These are phyloP conservation scores for Ceratocystis ficicola DNA, from an alignment of 2,329 filamentous ascomycete genomes.

Conservation along the genomic window DNA sequence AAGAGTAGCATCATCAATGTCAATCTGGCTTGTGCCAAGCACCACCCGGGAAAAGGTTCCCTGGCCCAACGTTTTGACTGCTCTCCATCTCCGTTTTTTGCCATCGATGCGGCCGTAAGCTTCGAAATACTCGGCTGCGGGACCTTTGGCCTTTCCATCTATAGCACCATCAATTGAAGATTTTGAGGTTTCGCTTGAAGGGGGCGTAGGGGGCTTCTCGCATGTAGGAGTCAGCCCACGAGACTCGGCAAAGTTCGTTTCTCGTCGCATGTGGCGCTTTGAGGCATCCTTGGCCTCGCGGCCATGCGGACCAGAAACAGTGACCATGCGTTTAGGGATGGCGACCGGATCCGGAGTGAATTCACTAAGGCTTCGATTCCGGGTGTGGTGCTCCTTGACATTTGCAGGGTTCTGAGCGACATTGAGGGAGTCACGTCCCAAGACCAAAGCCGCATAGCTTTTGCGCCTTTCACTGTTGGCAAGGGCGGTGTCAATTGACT, in stretches of 20 bases:
- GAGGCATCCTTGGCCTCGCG: conserved; percentile 31
- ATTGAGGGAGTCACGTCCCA: conserved; percentile 13
- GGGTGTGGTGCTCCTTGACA: conserved; percentile 36
- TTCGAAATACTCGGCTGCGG: conserved; percentile 52
- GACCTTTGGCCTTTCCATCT: conserved; percentile 32
- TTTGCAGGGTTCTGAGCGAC: conserved; percentile 17
- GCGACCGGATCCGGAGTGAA: conserved; percentile 64
- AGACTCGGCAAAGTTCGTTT: conserved; percentile 67
- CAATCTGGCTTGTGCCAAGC: conserved; percentile 68
- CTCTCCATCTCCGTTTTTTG: conserved; percentile 66
- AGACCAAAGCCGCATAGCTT: conserved; percentile 38
- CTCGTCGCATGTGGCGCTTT: conserved; percentile 49
- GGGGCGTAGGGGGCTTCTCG: conserved; percentile 64
- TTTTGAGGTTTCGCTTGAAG: conserved; percentile 59
- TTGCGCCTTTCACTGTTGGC: conserved; percentile 46
- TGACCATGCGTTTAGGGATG: conserved; percentile 59
- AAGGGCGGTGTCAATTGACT: conserved; percentile 40
- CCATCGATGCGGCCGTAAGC: conserved; percentile 53
- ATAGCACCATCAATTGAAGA: conserved; percentile 32
- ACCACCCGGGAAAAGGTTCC: conserved; percentile 94
- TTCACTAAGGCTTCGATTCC: conserved; percentile 79
- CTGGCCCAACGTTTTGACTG: conserved; percentile 69
- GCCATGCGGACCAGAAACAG: conserved; percentile 52
- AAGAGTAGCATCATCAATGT: conserved; percentile 34
- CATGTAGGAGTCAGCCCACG: conserved; percentile 55